A percentile compares a stretch with the other conserved stretches of the same genome.
These are phyloP conservation scores for Fusarium humuli DNA, from an alignment of 2,329 filamentous ascomycete genomes.

Conservation along the genomic window DNA sequence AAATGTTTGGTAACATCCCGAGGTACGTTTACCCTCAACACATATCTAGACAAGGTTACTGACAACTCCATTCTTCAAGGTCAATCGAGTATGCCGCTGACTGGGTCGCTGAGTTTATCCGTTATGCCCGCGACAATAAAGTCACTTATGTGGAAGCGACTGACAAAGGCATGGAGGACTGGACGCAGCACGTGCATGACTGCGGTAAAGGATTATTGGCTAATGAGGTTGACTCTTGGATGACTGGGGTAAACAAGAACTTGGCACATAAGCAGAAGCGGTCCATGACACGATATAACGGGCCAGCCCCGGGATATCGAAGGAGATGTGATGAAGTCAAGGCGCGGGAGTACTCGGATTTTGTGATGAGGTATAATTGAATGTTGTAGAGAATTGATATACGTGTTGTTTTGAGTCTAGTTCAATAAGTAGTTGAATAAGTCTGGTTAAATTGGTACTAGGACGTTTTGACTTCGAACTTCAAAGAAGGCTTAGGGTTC, in stretches of 20 bases:
- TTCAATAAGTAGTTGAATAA: neutral
- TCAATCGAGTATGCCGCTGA: constrained; percentile 57
- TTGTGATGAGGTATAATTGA: constrained; percentile 13
- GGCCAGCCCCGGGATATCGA: constrained; percentile 58
- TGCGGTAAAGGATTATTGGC: constrained; percentile 58
- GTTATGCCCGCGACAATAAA: constrained; percentile 48
- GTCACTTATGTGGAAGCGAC: constrained; percentile 56
- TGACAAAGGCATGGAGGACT: constrained; percentile 52
- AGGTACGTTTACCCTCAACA: constrained; percentile 28
- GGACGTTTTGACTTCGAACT: constrained; percentile 32
- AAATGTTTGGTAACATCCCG: constrained; percentile 58
- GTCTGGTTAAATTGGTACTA: neutral
- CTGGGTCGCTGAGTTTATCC: constrained; percentile 53
- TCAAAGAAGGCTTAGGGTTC: constrained; percentile 49
- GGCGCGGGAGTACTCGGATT: constrained; percentile 40
- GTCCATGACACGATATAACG: constrained; percentile 60
- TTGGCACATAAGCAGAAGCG: constrained; percentile 59
- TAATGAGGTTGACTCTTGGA: constrained; percentile 59
- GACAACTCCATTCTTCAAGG: neutral
- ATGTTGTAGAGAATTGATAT: neutral
- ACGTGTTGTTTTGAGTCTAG: fast-evolving
- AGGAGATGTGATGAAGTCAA: constrained; percentile 52
- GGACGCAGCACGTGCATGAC: constrained; percentile 62
- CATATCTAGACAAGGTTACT: neutral
- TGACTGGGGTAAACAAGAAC: constrained; percentile 67